Base-by-base conservation (phyloP, 2,329 filamentous ascomycete genomes). In the Fusarium beomiforme region DNA sequence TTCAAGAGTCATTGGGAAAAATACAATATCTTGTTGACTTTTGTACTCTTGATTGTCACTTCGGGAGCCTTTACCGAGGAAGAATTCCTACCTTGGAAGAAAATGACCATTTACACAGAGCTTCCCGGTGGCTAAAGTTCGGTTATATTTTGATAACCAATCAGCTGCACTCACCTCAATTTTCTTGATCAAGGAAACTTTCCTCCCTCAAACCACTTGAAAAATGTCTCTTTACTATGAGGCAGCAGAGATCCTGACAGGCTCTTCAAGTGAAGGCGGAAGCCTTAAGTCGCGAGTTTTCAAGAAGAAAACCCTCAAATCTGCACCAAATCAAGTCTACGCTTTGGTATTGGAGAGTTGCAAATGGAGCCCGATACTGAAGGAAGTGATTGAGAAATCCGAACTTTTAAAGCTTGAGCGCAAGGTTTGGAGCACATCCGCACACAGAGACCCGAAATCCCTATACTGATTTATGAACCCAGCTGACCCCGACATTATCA, bases 141-240 rank as follows among this genome's bases (percentile, higher is more conserved):
- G 74, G 74, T 19, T 62, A 66, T 71, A 64, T 19, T 21, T 16
- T 23, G n/a, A 37, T 12, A 26, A 44, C 17, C 33, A 42, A 54
- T 43, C 24, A 24, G 24, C 19, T 21, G 33, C 58, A 53, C 37
- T 59, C 57, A 53, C 51, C 44, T 47, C 51, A 64, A 68, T 73
- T 76, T 75, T 68, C 69, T 60, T 49, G 62, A 41, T 66, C 51
- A 46, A 58, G 24, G 31, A 33, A 39, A 50, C 41, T 46, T 21
- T 37, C n/a, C 39, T 37, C 46, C 39, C n/a, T 47, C 16, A 42
- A 34, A 29, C 64, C 49, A 24, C 42, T 43, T 50, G 64, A 49
- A 57, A 67, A 43, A 98, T 98, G 95, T 97, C 95, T 50, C 91
- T 99, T 61, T 99, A 99, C 80, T 92, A 97, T 79, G 96, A 98